These are phyloP conservation scores for Brettanomyces naardenensis DNA, from an alignment of 805 yeast genomes.

Conservation along the genomic window DNA sequence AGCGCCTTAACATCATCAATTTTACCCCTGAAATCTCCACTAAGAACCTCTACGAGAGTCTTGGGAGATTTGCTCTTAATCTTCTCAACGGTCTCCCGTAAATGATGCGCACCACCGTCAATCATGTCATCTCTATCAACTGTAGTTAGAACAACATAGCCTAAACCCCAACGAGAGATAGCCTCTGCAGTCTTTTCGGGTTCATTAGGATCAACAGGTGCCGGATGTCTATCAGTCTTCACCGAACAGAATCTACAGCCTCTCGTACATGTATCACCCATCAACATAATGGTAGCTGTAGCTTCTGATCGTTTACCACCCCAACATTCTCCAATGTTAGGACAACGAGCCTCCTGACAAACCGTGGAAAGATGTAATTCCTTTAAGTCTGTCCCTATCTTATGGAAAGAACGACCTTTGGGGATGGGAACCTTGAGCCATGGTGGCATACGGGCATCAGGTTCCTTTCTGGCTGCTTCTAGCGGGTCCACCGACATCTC, in stretches of 20 bases:
- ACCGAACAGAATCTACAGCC: slow-evolving; percentile 99
- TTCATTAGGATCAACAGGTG: slow-evolving; percentile 88
- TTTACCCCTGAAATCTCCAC: slow-evolving; percentile 95
- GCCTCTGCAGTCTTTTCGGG: slow-evolving; percentile 99
- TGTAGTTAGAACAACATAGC: slow-evolving; percentile 94
- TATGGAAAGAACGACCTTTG: slow-evolving; percentile 79
- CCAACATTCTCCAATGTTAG: slow-evolving; percentile 99
- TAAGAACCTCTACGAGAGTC: slow-evolving; percentile 83
- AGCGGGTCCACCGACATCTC: slow-evolving; percentile 65
- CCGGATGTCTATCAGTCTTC: slow-evolving; percentile 83
- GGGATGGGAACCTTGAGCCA: slow-evolving; percentile 98
- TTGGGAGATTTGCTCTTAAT: slow-evolving; percentile 88
- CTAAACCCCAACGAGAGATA: slow-evolving; percentile 94
- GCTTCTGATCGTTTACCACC: slow-evolving; percentile 94
- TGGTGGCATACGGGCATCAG: slow-evolving; percentile 57
- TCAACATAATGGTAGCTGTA: slow-evolving; percentile 93
- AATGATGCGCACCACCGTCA: slow-evolving; percentile 91
- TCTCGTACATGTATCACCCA: slow-evolving; percentile 98
- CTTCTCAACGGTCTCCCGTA: slow-evolving; percentile 76
- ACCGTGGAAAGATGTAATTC: slow-evolving; percentile 90
- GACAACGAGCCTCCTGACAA: slow-evolving; percentile 98
- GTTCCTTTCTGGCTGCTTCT: slow-evolving; percentile 61
- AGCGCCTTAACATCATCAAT: slow-evolving; percentile 68
- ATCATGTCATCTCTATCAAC: slow-evolving; percentile 92
- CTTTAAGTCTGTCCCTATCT: slow-evolving; percentile 75